Percentiles rank a stretch among this genome's conserved stretches.
Evolutionary conservation across 768 basidiomycete genomes (phyloP).

Genomic region (Kwoniella sp.): DNA sequence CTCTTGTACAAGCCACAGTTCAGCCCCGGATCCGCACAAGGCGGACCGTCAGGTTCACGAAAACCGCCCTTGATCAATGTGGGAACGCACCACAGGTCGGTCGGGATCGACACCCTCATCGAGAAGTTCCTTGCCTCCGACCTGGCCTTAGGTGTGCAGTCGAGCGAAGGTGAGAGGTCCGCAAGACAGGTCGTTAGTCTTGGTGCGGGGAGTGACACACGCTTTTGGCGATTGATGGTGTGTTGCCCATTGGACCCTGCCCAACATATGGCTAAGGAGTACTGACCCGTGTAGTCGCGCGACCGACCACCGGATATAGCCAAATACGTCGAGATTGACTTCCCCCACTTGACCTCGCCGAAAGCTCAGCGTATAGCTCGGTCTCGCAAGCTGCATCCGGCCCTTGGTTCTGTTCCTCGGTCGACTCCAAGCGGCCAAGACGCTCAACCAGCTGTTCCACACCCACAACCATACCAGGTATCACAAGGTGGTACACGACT

Average conservation of each 20-base stretch:
- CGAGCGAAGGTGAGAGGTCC: not conserved
- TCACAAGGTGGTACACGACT: slow-evolving; percentile 50
- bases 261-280: not conserved
- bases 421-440: not conserved
- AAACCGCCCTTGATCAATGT: slow-evolving; percentile 86
- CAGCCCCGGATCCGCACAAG: slow-evolving; percentile 53
- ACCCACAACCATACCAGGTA: slow-evolving; percentile 18
- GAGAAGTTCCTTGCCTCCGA: slow-evolving; percentile 62
- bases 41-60: slow-evolving; percentile 4
- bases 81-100: slow-evolving; percentile 81
- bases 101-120: slow-evolving; percentile 73
- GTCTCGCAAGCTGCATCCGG: slow-evolving; percentile 18
- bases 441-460: not conserved
- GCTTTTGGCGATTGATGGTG: slow-evolving; percentile 87
- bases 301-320: slow-evolving; percentile 54
- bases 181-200: slow-evolving; percentile 76
- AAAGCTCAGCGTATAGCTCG: slow-evolving; percentile 56
- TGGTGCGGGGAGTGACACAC: slow-evolving; percentile 90
- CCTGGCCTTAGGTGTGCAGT: slow-evolving; percentile 28
- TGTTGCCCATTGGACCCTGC: slow-evolving; percentile 50
- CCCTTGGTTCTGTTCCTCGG: no score
- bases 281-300: slow-evolving; percentile 56
- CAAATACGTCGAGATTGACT: slow-evolving; percentile 83
- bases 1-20: slow-evolving; percentile 60
- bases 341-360: slow-evolving; percentile 73